Evolutionary conservation across 345 rosid genomes (phyloP).

Genomic region (Populus euphratica): DNA sequence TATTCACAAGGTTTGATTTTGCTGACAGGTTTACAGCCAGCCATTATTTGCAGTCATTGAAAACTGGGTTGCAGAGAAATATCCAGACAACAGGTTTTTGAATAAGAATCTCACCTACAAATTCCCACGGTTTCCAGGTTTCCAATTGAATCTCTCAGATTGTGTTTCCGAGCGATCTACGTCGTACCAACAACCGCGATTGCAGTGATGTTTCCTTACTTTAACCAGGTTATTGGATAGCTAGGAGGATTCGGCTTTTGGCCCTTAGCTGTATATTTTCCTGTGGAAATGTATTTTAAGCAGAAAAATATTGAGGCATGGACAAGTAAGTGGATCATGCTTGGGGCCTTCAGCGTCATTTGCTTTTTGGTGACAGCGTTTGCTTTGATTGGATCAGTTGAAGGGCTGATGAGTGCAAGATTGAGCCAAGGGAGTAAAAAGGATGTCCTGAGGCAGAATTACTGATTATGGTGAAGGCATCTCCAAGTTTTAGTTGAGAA

Average conservation of each 20-base stretch:
- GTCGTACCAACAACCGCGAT: conserved; percentile 49
- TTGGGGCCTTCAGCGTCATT: conserved; percentile 37
- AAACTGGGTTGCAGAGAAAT: conserved; percentile 36
- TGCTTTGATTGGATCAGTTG: conserved; percentile 53
- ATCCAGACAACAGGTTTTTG: conserved; percentile 43
- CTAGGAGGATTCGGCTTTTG: conserved; percentile 71
- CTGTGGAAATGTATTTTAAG: conserved; percentile 62
- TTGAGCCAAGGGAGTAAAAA: conserved; percentile 13
- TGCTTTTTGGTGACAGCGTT: conserved; percentile 42
- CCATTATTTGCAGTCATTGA: conserved; percentile 46
- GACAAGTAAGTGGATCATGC: conserved; percentile 53
- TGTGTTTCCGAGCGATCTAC: conserved; percentile 47
- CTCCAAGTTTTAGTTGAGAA: background rate
- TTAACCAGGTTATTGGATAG: conserved; percentile 74
- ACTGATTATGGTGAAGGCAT: background rate
- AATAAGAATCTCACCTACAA: conserved; percentile 27
- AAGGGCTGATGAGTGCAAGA: conserved; percentile 57
- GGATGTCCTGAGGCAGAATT: background rate
- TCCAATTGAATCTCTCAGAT: conserved; percentile 33
- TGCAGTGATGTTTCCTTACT: conserved; percentile 66
- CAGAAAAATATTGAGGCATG: conserved; percentile 50
- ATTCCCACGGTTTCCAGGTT: conserved; percentile 28
- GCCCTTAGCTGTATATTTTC: conserved; percentile 75
- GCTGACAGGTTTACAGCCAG: conserved; percentile 47
- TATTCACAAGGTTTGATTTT: background rate